These are phyloP conservation scores for Aspergillus luchuensis DNA, from an alignment of 2,329 filamentous ascomycete species.

Conservation along the genomic window DNA sequence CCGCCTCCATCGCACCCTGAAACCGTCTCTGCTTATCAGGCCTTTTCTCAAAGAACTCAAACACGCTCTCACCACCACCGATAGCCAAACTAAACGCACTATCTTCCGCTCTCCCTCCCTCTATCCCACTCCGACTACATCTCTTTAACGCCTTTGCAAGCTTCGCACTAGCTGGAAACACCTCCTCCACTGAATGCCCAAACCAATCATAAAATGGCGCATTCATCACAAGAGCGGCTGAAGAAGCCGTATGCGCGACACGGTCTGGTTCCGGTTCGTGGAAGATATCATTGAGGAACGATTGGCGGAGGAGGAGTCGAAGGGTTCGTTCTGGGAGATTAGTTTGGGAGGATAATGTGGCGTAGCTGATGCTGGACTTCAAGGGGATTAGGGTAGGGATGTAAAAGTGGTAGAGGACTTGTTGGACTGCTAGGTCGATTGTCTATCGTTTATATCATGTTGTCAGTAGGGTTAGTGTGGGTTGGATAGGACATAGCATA, in stretches of 20 bases:
- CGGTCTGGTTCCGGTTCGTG: neutral
- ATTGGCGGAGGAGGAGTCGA: constrained; percentile 3
- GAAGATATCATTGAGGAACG: neutral
- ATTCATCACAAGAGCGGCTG: neutral
- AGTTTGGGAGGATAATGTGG: neutral
- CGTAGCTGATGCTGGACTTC: neutral
- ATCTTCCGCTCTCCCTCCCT: neutral
- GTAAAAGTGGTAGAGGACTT: neutral
- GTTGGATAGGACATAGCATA: neutral
- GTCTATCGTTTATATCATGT: neutral
- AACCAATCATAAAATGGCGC: neutral
- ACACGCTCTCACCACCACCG: neutral
- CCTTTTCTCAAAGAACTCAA: constrained; percentile 2
- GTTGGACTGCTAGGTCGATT: neutral
- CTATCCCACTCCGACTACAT: neutral
- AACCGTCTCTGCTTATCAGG: constrained; percentile 5
- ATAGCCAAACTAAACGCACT: constrained; percentile 6
- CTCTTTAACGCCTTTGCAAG: neutral
- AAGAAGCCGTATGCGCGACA: neutral
- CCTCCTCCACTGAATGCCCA: neutral
- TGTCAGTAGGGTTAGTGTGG: no score
- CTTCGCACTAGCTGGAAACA: neutral
- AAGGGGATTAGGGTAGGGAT: neutral
- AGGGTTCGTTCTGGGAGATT: neutral
- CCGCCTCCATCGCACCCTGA: constrained; percentile 5